Base-by-base conservation (phyloP, 2,329 filamentous ascomycete genomes). In the Cercospora sojina region DNA sequence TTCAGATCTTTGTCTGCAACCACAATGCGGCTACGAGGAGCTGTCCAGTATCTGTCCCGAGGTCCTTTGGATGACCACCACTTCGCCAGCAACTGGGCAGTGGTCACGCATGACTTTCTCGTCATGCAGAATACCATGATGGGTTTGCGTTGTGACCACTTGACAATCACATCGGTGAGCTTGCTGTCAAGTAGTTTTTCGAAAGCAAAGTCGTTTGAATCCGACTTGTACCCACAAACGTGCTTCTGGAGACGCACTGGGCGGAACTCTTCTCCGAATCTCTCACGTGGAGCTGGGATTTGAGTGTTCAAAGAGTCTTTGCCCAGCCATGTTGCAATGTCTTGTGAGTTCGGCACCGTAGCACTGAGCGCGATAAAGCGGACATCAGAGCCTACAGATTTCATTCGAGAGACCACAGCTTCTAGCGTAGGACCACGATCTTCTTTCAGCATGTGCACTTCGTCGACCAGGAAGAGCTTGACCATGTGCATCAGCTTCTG, bases 391-490 rank as follows among this genome's bases (percentile, higher is more conserved):
- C 89, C 88, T 55, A 92, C 87, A 0, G 89, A 89, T 77, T 95
- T 95, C 91, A 95, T 96, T 8, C 92, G 88, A 16, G 91, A 94
- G 0, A 96, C 90, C 2, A 96, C 89, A 4, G 90, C 90, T 76
- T 96, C 92, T 0, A 96, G 83, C 0, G 90, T 93, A 12, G 92
- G 91, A 16, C 92, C 92, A 25, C 92, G 87, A 3, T 84, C 80
- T 72, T 95, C 91, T 73, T 92, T 94, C 62, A 96, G 83, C 38
- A 95, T 92, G 71, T 96, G 92, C 0, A 96, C 91, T 74, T 96
- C 92, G 72, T 96, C 92, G 64, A 96, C 93, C 20, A 96, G 83
- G 68, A 95, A 92, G 0, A 96, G 80, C 67, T 90, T 91, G 55
- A 96, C 86, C 68, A 93, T 83, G 66, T 89, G 86, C 78, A 96